Base-by-base conservation (phyloP, 164 flowering plant species). In the Aristolochia californica region DNA sequence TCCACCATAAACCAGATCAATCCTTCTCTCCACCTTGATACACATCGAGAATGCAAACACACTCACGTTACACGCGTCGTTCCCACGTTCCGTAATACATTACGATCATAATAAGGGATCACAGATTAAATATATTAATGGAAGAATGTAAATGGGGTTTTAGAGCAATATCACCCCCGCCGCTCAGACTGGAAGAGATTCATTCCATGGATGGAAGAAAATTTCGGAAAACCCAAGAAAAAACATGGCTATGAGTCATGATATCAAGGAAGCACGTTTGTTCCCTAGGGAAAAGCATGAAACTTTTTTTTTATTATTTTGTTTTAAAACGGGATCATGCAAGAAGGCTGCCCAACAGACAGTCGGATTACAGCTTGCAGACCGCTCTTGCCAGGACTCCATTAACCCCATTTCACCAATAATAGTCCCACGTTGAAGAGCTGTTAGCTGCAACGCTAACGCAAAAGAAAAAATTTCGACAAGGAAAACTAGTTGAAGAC, bases 1-100 rank as follows among this genome's bases (percentile, higher is more conserved):
- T 68, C 98, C 98, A 67, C 96, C 96, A 74, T 88, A 91, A 16
- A 91, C 96, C 83, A 91, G 77, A 83, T 91, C 93, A 82, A 88
- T 88, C 70, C 80, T 81, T 75, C 80, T 84, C 74, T 83, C 95
- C 80, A 88, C 98, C 98, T 91, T 74, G 73, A 65, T 62, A 26
- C 57, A 54, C 57, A 54, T 27, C 17, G 43, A 54, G 40, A 54
- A 54, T 54, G 44, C 44, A 54, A 54, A 54, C 57, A 34, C 57
- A 25, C 40, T 14, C 57, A 30, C 34, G 57, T 54, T 40, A 54
- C 43, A 54, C 38, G 57, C 20, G 57, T 34, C 40, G 40, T 34
- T 34, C 40, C 40, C 40, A 34, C 10, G 40, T 34, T 2, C 40
- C 40, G 40, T 34, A 54, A 17, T 5, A 16, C 57, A 54, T 54